Evolutionary conservation across 2,329 filamentous ascomycete species (phyloP), one percentile per base, ranked within the genome.

Genomic region (Talaromyces atroroseus): DNA sequence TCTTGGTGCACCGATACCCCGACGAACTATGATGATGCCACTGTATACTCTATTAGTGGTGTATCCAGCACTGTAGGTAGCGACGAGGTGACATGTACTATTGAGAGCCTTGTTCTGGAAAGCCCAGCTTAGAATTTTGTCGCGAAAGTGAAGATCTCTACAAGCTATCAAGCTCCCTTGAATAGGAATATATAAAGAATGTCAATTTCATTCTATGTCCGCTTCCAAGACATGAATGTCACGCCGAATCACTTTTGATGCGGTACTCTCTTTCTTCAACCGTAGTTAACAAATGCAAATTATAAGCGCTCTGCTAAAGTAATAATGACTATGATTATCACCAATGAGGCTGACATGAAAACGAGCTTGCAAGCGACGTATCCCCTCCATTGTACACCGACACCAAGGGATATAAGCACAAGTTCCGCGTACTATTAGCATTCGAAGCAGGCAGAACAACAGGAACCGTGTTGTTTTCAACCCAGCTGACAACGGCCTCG

Each of bases 401-500:
- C 12, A 48, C 45, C 23, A 48, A 18, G 16, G 45, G 45, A 26
- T n/a, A 48, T 8, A 48, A n/a, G 45, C 45, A 48, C 21, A 48
- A 29, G 18, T 48, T 23, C 8, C 45, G 21, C n/a, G 23, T 48
- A 12, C 45, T 32, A 48, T 48, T 32, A 18, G 45, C 29, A 16
- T 24, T 26, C 24, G 45, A 26, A 26, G 45, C 45, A 14, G 45
- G 45, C 8, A 48, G 23, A 1, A n/a, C n/a, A 18, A 7, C 45
- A 24, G 60, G 60, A 8, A 52, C 54, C 12, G 26, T 40, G 14
- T 48, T 59, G 8, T 49, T 49, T 46, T 62, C 60, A 12, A 62
- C 60, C 60, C 60, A 61, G 2, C 32, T 45, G 1, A 59, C 42
- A 0, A 62, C 18, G 16, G 32, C 26, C 3, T 42, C 23, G 3